Percentiles rank a stretch among this genome's conserved stretches.
These are phyloP conservation scores for Dioszegia crocea DNA, from an alignment of 768 basidiomycete genomes.

Conservation along the genomic window DNA sequence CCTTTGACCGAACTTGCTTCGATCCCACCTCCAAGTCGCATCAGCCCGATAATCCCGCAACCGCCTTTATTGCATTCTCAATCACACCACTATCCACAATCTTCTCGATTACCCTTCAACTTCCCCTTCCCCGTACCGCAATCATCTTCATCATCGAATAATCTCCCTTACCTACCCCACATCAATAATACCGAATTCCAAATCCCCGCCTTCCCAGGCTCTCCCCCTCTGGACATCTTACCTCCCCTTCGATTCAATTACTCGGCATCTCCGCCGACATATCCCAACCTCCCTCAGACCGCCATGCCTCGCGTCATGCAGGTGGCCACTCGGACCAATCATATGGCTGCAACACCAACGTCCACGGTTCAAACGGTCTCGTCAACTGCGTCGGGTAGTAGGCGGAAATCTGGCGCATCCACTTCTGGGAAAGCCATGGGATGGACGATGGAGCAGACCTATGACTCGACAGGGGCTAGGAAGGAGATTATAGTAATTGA, in stretches of 20 bases:
- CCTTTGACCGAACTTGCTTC: slow-evolving; percentile 13
- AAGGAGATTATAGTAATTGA: slow-evolving; percentile 46
- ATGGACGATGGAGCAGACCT: slow-evolving; percentile 44
- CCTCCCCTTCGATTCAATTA: slow-evolving; percentile 41
- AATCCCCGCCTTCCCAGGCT: slow-evolving; percentile 5
- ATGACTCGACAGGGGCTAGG: slow-evolving; percentile 33
- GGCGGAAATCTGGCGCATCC: slow-evolving; percentile 4
- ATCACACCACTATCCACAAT: slow-evolving; percentile 1
- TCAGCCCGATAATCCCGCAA: neutral
- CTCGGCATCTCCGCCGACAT: slow-evolving; percentile 31
- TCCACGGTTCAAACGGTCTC: slow-evolving; percentile 11
- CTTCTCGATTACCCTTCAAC: slow-evolving; percentile 8
- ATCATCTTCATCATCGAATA: slow-evolving; percentile 5
- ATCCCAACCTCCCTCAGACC: neutral
- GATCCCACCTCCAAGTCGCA: slow-evolving; percentile 14
- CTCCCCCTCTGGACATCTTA: slow-evolving; percentile 29
- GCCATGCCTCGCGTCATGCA: slow-evolving; percentile 33
- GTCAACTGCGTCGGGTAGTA: neutral
- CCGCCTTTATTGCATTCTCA: neutral
- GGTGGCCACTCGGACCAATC: slow-evolving; percentile 2
- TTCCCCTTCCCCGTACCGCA: neutral
- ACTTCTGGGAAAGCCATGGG: slow-evolving; percentile 29
- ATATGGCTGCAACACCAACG: neutral
- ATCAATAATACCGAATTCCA: neutral
- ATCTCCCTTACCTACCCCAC: neutral